Percentiles rank a stretch among this genome's conserved stretches.
These are phyloP conservation scores for Kwoniella mangroviensis DNA, from an alignment of 768 basidiomycete genomes.

Conservation along the genomic window DNA sequence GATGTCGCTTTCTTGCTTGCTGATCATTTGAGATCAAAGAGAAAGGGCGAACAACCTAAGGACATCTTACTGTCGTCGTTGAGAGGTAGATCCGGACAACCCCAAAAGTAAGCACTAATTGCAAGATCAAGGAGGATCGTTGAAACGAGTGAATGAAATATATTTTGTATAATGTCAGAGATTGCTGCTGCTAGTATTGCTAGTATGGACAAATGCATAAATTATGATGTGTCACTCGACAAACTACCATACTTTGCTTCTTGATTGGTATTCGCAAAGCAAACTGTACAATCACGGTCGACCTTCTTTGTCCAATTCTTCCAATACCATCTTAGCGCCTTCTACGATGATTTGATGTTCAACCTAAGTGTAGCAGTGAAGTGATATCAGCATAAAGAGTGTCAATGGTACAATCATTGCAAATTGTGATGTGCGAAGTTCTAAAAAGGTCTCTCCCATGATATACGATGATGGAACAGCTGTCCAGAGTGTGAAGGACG, in stretches of 20 bases:
- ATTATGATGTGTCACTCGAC: not conserved
- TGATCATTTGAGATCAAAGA: constrained; percentile 75
- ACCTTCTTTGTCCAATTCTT: constrained; percentile 50
- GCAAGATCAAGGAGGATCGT: too few relatives aligned
- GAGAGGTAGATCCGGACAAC: constrained; percentile 23
- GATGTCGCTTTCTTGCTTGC: constrained; percentile 87
- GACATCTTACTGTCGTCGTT: constrained; percentile 52
- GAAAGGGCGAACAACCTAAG: constrained; percentile 57
- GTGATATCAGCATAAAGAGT: not conserved
- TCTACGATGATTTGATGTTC: constrained; percentile 93
- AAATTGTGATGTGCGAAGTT: too few relatives aligned
- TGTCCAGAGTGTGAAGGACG: too few relatives aligned
- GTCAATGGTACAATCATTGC: too few relatives aligned
- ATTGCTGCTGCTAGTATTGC: not conserved
- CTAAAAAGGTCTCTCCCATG: too few relatives aligned
- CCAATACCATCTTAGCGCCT: constrained; percentile 73
- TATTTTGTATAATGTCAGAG: constrained; percentile 2
- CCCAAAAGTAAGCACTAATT: not conserved
- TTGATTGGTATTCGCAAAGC: not conserved
- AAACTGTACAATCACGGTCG: constrained; percentile 1
- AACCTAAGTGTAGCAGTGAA: constrained; percentile 44
- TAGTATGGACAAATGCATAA: not conserved
- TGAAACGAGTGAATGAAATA: not conserved
- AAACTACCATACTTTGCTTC: constrained; percentile 6
- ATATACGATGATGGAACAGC: too few relatives aligned